Evolutionary conservation across 148 eudicot genomes (phyloP).

Genomic region (Dianthus caryophyllus): DNA sequence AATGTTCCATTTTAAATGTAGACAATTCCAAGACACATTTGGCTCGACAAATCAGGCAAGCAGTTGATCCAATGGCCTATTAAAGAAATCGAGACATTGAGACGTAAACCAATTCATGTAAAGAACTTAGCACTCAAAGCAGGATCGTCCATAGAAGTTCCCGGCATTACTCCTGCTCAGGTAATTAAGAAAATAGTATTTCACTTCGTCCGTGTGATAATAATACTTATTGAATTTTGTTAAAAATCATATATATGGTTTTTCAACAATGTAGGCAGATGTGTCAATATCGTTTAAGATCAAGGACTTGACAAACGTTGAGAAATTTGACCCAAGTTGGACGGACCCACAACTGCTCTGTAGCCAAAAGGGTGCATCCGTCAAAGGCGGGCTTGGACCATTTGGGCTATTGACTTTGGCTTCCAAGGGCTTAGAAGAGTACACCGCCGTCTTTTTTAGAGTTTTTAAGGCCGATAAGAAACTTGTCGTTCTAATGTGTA

Average conservation of each 20-base stretch:
- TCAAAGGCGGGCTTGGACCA: conserved; percentile 50
- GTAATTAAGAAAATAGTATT: conserved; percentile 25
- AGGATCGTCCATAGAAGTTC: conserved; percentile 41
- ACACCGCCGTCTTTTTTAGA: conserved; percentile 63
- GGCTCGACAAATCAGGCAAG: conserved; percentile 45
- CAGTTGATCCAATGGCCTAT: conserved; percentile 81
- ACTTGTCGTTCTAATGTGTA: conserved; percentile 61
- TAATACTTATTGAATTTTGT: too few relatives aligned
- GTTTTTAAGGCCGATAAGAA: conserved; percentile 42
- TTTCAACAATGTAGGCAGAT: conserved; percentile 41
- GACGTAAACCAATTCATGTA: conserved; percentile 22
- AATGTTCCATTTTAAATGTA: conserved; percentile 15
- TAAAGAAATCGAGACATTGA: conserved; percentile 41
- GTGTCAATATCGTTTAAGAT: conserved; percentile 51
- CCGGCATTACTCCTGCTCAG: conserved; percentile 49
- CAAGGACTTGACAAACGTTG: conserved; percentile 33
- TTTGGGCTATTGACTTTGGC: conserved; percentile 62
- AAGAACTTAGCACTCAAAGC: conserved; percentile 21
- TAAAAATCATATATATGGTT: too few relatives aligned
- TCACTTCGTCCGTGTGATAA: too few relatives aligned
- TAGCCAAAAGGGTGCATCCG: conserved; percentile 38
- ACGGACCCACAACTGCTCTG: conserved; percentile 49
- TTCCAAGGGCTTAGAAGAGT: conserved; percentile 48
- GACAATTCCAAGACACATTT: conserved; percentile 52
- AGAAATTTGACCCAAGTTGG: conserved; percentile 40